Evolutionary conservation across 805 yeast species (phyloP).

Genomic region (Candida rishiriensis): DNA sequence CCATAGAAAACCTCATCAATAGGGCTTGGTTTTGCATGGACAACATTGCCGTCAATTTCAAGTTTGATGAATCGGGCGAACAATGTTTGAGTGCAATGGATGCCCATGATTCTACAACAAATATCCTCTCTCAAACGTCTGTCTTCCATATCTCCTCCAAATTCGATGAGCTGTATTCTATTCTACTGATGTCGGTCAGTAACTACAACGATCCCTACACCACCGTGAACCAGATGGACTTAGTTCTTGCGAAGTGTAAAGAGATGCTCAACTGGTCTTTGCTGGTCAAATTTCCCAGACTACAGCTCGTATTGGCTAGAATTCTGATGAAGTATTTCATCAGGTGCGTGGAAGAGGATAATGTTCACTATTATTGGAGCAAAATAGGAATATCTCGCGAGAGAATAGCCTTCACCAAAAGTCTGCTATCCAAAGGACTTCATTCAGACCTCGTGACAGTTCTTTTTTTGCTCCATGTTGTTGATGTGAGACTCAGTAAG

Average conservation of each 20-base stretch:
- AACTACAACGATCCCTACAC: constrained; percentile 14
- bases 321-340: constrained; percentile 23
- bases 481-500: constrained; percentile 8
- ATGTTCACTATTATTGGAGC: constrained; percentile 17
- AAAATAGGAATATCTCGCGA: constrained; percentile 15
- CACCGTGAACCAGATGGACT: constrained; percentile 15
- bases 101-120: constrained; percentile 5
- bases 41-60: constrained; percentile 25
- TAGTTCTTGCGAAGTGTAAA: constrained; percentile 17
- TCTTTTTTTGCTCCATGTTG: constrained; percentile 13
- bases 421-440: constrained; percentile 2
- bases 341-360: constrained; percentile 12
- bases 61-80: constrained; percentile 6
- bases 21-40: constrained; percentile 32
- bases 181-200: constrained; percentile 19
- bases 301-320: constrained; percentile 26
- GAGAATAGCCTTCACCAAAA: constrained; percentile 6
- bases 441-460: constrained; percentile 20
- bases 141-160: constrained; percentile 11
- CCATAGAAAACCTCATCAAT: constrained; percentile 22
- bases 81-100: not conserved
- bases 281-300: constrained; percentile 17
- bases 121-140: constrained; percentile 17
- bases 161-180: constrained; percentile 27
- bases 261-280: constrained; percentile 28